Evolutionary conservation across 106 monocot species (phyloP).

Genomic region (Chionographis japonica): DNA sequence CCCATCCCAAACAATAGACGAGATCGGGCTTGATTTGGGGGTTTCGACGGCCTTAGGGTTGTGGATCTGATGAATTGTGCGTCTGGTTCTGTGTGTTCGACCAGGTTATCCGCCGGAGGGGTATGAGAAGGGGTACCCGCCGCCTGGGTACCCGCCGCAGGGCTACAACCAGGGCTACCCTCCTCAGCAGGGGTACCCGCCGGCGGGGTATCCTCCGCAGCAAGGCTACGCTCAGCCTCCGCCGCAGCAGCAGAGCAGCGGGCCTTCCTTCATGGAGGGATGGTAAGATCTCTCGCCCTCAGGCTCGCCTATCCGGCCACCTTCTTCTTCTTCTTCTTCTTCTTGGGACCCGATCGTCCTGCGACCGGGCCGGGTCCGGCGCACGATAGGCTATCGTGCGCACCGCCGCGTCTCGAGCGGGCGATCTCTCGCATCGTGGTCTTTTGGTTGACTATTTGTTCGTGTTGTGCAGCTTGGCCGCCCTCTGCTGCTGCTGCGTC

Average conservation of each 20-base stretch:
- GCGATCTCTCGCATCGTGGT: background rate
- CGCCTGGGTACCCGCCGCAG: constrained; percentile 24
- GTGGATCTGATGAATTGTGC: background rate
- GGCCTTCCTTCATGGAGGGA: constrained; percentile 73
- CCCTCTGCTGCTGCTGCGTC: constrained; percentile 69
- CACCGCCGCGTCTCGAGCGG: no score
- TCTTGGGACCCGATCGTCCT: background rate
- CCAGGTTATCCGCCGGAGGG: constrained; percentile 67
- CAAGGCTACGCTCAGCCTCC: constrained; percentile 50
- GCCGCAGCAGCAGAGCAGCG: constrained; percentile 32
- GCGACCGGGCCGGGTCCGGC: background rate
- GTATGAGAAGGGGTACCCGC: constrained; percentile 59
- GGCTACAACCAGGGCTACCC: constrained; percentile 51
- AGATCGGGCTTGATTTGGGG: background rate
- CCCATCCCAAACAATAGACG: no score
- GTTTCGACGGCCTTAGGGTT: background rate
- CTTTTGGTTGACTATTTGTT: background rate
- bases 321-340: background rate
- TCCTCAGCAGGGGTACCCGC: constrained; percentile 30
- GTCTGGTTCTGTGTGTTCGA: background rate
- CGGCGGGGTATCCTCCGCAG: constrained; percentile 29
- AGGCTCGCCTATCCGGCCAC: background rate
- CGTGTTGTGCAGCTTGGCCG: constrained; percentile 43
- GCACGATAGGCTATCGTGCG: no score
- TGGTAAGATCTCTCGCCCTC: constrained; percentile 34